These are phyloP conservation scores for Zymoseptoria tritici DNA, from an alignment of 2,329 filamentous ascomycete species.

Conservation along the genomic window DNA sequence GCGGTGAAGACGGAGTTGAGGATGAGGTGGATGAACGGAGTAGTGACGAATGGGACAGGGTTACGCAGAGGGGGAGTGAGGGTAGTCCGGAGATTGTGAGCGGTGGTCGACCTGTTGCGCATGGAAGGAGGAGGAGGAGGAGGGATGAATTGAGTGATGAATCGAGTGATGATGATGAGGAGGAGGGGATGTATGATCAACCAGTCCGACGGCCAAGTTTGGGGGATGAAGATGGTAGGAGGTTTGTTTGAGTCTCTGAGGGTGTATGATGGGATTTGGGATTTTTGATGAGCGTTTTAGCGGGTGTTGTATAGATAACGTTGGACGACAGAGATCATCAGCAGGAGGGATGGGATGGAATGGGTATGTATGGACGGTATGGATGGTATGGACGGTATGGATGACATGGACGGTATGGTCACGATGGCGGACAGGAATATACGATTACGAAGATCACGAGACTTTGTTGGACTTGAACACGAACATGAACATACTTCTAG, in stretches of 20 bases:
- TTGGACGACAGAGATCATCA: too few relatives aligned
- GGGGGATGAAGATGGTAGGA: constrained; percentile 7
- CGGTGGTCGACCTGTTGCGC: constrained; percentile 19
- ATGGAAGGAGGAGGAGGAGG: constrained; percentile 8
- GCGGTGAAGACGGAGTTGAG: constrained; percentile 3
- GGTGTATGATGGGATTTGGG: too few relatives aligned
- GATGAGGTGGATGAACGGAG: constrained; percentile 8
- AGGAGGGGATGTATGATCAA: constrained; percentile 17
- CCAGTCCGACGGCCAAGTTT: constrained; percentile 12
- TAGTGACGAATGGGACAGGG: constrained; percentile 25
- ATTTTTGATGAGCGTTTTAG: background rate
- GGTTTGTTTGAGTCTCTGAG: constrained; percentile 8
- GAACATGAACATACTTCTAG: too few relatives aligned
- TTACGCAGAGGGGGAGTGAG: constrained; percentile 18
- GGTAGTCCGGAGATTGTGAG: constrained; percentile 25
- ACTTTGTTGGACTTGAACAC: too few relatives aligned
- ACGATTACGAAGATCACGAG: too few relatives aligned
- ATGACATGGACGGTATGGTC: too few relatives aligned
- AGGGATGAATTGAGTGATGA: constrained; percentile 13
- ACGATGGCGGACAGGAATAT: too few relatives aligned
- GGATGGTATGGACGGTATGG: too few relatives aligned
- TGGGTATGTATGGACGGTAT: too few relatives aligned
- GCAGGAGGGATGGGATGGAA: too few relatives aligned
- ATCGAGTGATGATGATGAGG: constrained; percentile 15
- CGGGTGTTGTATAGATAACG: background rate